Conservation (phyloP, 495 filamentous ascomycete genomes). For the Penicillium manginii region DNA sequence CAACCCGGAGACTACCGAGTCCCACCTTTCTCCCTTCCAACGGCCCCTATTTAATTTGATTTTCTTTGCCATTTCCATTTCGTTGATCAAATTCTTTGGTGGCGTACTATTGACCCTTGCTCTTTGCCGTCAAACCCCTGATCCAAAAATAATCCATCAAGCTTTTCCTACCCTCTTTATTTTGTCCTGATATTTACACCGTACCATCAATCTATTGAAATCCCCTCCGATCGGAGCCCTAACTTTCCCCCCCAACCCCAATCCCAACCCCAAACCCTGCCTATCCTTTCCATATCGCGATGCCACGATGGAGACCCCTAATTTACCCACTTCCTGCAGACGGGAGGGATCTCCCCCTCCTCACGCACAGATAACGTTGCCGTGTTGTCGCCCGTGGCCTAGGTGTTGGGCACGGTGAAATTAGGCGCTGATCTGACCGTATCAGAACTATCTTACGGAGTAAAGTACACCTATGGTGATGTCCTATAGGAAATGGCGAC, state of each 20-base stretch:
- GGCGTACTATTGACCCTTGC: not conserved
- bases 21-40: constrained; percentile 8
- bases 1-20: constrained; percentile 21
- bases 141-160: not conserved
- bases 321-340: constrained; percentile 14
- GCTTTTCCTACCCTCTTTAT: too few species aligned
- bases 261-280: constrained; percentile 22
- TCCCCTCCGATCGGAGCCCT: not conserved
- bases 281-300: constrained; percentile 19
- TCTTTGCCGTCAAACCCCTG: not conserved
- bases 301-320: constrained; percentile 11
- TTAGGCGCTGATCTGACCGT: constrained; percentile 16
- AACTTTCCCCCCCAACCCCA: not conserved
- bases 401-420: constrained; percentile 14
- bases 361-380: constrained; percentile 11
- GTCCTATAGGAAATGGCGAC: not conserved
- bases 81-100: too few species aligned
- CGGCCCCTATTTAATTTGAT: not conserved
- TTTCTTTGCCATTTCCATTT: not conserved
- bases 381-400: constrained; percentile 10
- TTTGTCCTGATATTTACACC: too few species aligned
- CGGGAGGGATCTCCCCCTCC: constrained; percentile 17
- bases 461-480: too few species aligned
- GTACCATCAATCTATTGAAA: not conserved
- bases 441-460: too few species aligned